Evolutionary conservation across 2,329 filamentous ascomycete genomes (phyloP).

Genomic region (Thielaviopsis cerberus): DNA sequence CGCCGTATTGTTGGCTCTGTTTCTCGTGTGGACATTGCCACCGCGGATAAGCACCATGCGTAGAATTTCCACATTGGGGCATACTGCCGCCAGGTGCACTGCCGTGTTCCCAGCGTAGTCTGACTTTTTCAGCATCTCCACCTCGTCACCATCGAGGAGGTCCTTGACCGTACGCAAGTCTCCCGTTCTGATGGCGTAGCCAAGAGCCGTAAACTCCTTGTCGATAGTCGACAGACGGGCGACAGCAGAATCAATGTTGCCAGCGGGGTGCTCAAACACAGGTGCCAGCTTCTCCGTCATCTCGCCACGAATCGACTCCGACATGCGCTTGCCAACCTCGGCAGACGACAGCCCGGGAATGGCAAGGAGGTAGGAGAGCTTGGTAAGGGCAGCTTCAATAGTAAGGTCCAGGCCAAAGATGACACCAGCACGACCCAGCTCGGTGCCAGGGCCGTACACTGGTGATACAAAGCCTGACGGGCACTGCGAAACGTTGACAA

Average conservation of each 20-base stretch:
- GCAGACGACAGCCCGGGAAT: conserved; percentile 41
- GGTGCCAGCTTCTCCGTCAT: conserved; percentile 59
- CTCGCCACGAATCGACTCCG: conserved; percentile 61
- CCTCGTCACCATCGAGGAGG: conserved; percentile 47
- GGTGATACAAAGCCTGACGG: conserved; percentile 57
- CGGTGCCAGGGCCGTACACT: conserved; percentile 59
- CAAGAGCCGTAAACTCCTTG: conserved; percentile 57
- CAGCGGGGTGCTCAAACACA: conserved; percentile 57
- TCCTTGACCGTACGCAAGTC: conserved; percentile 47
- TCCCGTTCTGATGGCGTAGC: conserved; percentile 60
- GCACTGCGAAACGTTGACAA: conserved; percentile 87
- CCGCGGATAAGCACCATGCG: conserved; percentile 39
- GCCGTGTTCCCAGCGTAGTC: conserved; percentile 71
- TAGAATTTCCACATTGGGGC: conserved; percentile 35
- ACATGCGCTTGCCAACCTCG: conserved; percentile 54
- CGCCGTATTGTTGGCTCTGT: conserved; percentile 46
- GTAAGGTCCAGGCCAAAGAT: conserved; percentile 82
- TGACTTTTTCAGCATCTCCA: conserved; percentile 49
- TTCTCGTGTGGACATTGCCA: conserved; percentile 48
- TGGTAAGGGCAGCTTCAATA: conserved; percentile 76
- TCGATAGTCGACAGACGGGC: conserved; percentile 28
- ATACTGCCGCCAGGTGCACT: conserved; percentile 38
- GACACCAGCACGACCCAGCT: conserved; percentile 65
- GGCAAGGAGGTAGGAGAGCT: conserved; percentile 70
- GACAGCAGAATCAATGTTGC: conserved; percentile 26